phyloP scores from a whole-genome alignment of 768 basidiomycete genomes.

The Lanmaoa rubissima region DNA sequence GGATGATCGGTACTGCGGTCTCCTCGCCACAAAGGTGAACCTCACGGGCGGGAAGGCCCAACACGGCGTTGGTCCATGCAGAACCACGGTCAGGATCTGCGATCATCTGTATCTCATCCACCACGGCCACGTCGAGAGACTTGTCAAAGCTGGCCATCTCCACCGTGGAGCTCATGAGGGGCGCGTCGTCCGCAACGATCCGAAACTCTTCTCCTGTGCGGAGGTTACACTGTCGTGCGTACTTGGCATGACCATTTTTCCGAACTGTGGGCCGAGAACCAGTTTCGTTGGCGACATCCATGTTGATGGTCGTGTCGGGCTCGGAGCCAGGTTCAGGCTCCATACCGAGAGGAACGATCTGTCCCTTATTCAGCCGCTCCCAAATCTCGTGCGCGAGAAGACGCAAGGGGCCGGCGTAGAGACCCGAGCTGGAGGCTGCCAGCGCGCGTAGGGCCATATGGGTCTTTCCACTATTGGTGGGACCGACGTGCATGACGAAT shows the following conservation, averaged over 20 bases:
- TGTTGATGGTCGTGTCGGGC: conserved; percentile 37
- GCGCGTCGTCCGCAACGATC: conserved; percentile 55
- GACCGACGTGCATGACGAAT: conserved; percentile 94
- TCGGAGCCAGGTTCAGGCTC: conserved; percentile 41
- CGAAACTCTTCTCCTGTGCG: conserved; percentile 89
- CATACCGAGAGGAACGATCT: conserved; percentile 73
- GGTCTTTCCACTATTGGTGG: conserved; percentile 97
- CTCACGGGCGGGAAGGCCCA: conserved; percentile 74
- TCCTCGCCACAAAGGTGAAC: conserved; percentile 96
- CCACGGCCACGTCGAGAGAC: conserved; percentile 74
- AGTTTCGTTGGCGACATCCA: conserved; percentile 23
- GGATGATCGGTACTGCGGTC: conserved; percentile 79
- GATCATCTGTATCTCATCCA: conserved; percentile 98
- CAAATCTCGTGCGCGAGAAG: conserved; percentile 95
- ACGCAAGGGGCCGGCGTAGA: conserved; percentile 90
- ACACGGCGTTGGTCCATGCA: conserved; percentile 80
- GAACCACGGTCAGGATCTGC: conserved; percentile 73
- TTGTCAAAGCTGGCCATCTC: conserved; percentile 70
- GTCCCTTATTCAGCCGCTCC: conserved; percentile 86
- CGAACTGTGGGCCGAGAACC: conserved; percentile 27
- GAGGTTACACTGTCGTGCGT: conserved; percentile 74
- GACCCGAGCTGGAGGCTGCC: conserved; percentile 66
- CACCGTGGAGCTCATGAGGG: conserved; percentile 80
- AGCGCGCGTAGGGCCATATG: conserved; percentile 89
- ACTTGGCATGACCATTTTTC: conserved; percentile 44